Evolutionary conservation across 2,329 filamentous ascomycete genomes (phyloP).

Genomic region (Fusarium pilosicola): DNA sequence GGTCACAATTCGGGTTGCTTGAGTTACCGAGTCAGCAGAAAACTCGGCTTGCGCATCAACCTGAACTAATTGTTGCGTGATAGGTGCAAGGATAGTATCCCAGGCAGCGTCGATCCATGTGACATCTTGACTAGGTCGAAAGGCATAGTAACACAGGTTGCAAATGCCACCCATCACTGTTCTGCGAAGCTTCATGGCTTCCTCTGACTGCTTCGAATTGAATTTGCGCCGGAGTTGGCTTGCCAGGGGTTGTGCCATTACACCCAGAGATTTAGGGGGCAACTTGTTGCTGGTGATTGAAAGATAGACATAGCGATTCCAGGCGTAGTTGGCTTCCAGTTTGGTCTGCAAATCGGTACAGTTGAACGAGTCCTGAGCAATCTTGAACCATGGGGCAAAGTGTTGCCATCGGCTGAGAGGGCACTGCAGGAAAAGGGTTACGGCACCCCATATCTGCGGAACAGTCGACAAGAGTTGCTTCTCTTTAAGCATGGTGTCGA

Average conservation of each 20-base stretch:
- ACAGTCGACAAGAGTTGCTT: slow-evolving; percentile 66
- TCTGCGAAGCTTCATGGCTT: slow-evolving; percentile 59
- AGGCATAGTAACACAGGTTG: slow-evolving; percentile 83
- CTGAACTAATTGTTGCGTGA: slow-evolving; percentile 68
- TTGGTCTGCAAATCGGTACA: slow-evolving; percentile 76
- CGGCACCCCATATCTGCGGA: slow-evolving; percentile 88
- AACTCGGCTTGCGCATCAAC: slow-evolving; percentile 49
- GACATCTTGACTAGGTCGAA: slow-evolving; percentile 74
- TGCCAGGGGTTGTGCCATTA: slow-evolving; percentile 73
- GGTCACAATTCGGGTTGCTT: slow-evolving; percentile 75
- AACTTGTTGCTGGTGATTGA: slow-evolving; percentile 73
- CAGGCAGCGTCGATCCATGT: slow-evolving; percentile 80
- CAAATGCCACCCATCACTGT: slow-evolving; percentile 76
- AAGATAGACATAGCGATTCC: slow-evolving; percentile 84
- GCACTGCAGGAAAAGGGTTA: slow-evolving; percentile 80
- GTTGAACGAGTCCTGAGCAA: slow-evolving; percentile 88
- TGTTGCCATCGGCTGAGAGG: slow-evolving; percentile 76
- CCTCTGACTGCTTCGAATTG: slow-evolving; percentile 64
- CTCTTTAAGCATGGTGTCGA: slow-evolving; percentile 75
- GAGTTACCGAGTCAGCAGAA: slow-evolving; percentile 62
- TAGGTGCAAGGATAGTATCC: slow-evolving; percentile 75
- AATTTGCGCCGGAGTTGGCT: slow-evolving; percentile 75
- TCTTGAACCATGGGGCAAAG: slow-evolving; percentile 77
- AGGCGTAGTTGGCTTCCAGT: slow-evolving; percentile 82
- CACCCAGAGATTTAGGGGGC: slow-evolving; percentile 47